These are phyloP conservation scores for Torulaspora maleeae DNA, from an alignment of 805 yeast genomes.

Conservation along the genomic window DNA sequence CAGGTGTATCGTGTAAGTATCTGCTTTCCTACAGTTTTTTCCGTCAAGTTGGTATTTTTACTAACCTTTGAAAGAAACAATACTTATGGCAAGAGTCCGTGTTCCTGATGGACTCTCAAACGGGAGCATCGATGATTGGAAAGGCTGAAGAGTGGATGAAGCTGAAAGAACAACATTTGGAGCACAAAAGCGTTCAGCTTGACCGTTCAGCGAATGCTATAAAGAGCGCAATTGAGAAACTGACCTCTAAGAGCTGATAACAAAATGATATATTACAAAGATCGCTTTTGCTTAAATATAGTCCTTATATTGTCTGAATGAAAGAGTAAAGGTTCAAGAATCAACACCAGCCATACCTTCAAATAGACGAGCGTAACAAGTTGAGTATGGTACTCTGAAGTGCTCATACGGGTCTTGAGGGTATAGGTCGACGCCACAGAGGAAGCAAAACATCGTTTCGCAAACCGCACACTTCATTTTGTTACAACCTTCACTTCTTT, in stretches of 20 bases:
- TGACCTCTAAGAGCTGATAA: constrained; percentile 12
- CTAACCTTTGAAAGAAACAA: constrained; percentile 18
- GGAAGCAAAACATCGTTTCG: constrained; percentile 45
- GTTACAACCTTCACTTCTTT: constrained; percentile 59
- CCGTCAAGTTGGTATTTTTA: not conserved
- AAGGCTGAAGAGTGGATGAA: constrained; percentile 30
- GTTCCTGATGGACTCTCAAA: constrained; percentile 31
- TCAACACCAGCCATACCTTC: constrained; percentile 45
- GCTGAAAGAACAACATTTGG: constrained; percentile 24
- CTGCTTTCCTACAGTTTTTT: not conserved
- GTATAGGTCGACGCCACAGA: constrained; percentile 45
- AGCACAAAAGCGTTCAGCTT: constrained; percentile 21
- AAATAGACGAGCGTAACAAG: constrained; percentile 49
- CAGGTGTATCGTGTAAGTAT: constrained; percentile 22
- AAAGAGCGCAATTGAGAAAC: constrained; percentile 26
- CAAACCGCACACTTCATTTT: constrained; percentile 56
- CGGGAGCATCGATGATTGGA: constrained; percentile 28
- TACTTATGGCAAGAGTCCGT: constrained; percentile 36
- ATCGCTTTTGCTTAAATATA: not conserved
- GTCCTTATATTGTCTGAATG: too few relatives aligned
- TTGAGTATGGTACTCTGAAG: constrained; percentile 39
- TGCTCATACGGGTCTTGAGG: constrained; percentile 49
- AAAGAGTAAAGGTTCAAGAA: not conserved
- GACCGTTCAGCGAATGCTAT: constrained; percentile 28
- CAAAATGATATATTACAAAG: not conserved